A percentile compares a stretch with the other conserved stretches of the same genome.
These are phyloP conservation scores for Clonostachys rosea DNA, from an alignment of 2,329 filamentous ascomycete species.

Conservation along the genomic window DNA sequence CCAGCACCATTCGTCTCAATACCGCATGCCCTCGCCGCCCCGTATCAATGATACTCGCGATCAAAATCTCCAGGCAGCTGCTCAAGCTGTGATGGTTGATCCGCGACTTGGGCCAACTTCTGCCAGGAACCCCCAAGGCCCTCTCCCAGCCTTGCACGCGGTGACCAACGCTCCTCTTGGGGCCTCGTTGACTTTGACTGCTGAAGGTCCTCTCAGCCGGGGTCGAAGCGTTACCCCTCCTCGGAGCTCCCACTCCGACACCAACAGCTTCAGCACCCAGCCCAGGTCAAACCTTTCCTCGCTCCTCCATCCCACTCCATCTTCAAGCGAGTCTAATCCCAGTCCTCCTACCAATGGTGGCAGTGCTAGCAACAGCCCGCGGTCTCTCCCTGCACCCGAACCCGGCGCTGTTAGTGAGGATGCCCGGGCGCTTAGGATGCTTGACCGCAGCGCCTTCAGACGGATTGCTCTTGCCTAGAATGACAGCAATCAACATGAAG, in stretches of 20 bases:
- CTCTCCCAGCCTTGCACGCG: conserved; percentile 35
- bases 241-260: conserved; percentile 30
- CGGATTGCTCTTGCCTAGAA: conserved; percentile 29
- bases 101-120: conserved; percentile 23
- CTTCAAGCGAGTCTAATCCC: conserved; percentile 35
- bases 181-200: conserved; percentile 16
- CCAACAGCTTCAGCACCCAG: conserved; percentile 9
- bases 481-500: no score
- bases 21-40: conserved; percentile 24
- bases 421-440: conserved; percentile 57
- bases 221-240: conserved; percentile 44
- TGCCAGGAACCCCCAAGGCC: conserved; percentile 32
- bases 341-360: conserved; percentile 27
- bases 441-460: conserved; percentile 41
- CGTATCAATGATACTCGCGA: conserved; percentile 31
- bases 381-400: conserved; percentile 12
- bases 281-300: conserved; percentile 42
- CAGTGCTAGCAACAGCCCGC: conserved; percentile 35
- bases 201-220: conserved; percentile 37
- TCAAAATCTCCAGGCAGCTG: conserved; percentile 36
- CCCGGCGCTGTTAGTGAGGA: conserved; percentile 54
- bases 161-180: conserved; percentile 18
- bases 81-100: conserved; percentile 34
- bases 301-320: conserved; percentile 40
- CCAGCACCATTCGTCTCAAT: conserved; percentile 21